Conservation (phyloP, 2,329 filamentous ascomycete species). For the Mycosphaerella sp. region DNA sequence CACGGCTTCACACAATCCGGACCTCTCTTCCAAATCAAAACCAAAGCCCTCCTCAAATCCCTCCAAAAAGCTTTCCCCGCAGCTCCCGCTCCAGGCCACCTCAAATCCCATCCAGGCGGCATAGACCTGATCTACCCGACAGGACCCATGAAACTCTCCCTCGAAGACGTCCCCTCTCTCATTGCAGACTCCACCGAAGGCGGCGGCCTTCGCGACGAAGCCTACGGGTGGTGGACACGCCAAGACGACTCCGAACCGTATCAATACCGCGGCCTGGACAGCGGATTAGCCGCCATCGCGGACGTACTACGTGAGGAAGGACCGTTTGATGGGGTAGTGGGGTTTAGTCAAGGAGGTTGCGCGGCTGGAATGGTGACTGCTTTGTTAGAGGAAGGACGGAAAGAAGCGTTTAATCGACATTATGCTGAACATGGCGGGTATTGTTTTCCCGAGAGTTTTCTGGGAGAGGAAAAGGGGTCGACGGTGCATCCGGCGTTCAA, state of each 20-base stretch:
- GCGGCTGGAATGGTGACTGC: conserved; percentile 66
- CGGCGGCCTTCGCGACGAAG: conserved; percentile 46
- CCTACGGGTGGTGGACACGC: conserved; percentile 77
- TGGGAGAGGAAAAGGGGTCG: conserved; percentile 29
- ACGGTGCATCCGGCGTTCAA: conserved; percentile 51
- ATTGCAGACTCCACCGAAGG: conserved; percentile 32
- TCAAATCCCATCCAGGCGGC: conserved; percentile 34
- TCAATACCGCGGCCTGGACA: conserved; percentile 61
- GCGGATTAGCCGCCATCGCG: conserved; percentile 60
- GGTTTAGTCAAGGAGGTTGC: conserved; percentile 76
- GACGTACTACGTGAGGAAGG: conserved; percentile 55
- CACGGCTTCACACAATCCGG: conserved; percentile 87
- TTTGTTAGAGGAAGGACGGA: conserved; percentile 56
- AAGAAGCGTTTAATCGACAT: conserved; percentile 44
- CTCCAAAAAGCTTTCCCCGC: conserved; percentile 66
- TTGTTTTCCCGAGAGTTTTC: conserved; percentile 48
- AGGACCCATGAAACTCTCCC: conserved; percentile 39
- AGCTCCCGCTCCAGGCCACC: conserved; percentile 45
- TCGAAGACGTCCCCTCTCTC: conserved; percentile 55
- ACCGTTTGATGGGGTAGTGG: conserved; percentile 70
- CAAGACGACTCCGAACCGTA: conserved; percentile 54
- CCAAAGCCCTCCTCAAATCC: conserved; percentile 75
- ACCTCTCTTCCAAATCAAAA: conserved; percentile 77
- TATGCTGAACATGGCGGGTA: conserved; percentile 33
- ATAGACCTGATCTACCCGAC: conserved; percentile 45